A percentile compares a stretch with the other conserved stretches of the same genome.
These are phyloP conservation scores for Pseudomonodictys pantanalensis DNA, from an alignment of 495 filamentous ascomycete genomes.

Conservation along the genomic window DNA sequence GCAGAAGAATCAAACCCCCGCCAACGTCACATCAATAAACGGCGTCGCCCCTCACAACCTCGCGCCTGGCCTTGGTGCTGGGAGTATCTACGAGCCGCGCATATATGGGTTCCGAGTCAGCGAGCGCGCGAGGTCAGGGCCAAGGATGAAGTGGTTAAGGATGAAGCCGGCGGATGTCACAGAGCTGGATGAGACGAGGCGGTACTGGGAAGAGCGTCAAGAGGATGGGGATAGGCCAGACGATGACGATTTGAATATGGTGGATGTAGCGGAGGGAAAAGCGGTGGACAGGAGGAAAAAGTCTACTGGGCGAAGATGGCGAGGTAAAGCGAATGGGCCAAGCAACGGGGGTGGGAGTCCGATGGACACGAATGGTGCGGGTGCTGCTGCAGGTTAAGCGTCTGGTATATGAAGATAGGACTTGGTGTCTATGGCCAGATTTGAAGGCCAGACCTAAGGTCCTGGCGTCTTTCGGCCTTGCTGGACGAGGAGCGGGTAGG, in stretches of 20 bases:
- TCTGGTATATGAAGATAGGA: too few species aligned
- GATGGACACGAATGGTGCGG: slow-evolving; percentile 33
- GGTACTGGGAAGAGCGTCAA: slow-evolving; percentile 42
- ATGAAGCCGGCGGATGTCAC: slow-evolving; percentile 74
- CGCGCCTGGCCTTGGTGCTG: slow-evolving; percentile 77
- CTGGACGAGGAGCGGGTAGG: background rate
- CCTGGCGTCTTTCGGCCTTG: background rate
- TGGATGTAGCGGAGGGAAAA: slow-evolving; percentile 45
- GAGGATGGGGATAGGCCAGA: slow-evolving; percentile 40
- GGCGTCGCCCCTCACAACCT: slow-evolving; percentile 80
- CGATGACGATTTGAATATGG: slow-evolving; percentile 48
- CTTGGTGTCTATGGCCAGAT: too few species aligned
- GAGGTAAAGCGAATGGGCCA: slow-evolving; percentile 21
- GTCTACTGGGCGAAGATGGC: too few species aligned
- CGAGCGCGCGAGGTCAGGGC: slow-evolving; percentile 79
- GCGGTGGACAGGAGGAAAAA: slow-evolving; percentile 31
- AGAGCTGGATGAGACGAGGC: slow-evolving; percentile 75
- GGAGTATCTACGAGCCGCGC: slow-evolving; percentile 85
- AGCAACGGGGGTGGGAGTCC: slow-evolving; percentile 34
- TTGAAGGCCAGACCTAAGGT: background rate
- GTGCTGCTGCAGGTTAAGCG: background rate
- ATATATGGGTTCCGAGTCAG: slow-evolving; percentile 97
- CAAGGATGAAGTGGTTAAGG: slow-evolving; percentile 94
- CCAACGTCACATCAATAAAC: slow-evolving; percentile 67
- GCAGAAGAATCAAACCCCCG: slow-evolving; percentile 31